phyloP scores from a whole-genome alignment of 495 filamentous ascomycete species.

The Penicillium pulvis region DNA sequence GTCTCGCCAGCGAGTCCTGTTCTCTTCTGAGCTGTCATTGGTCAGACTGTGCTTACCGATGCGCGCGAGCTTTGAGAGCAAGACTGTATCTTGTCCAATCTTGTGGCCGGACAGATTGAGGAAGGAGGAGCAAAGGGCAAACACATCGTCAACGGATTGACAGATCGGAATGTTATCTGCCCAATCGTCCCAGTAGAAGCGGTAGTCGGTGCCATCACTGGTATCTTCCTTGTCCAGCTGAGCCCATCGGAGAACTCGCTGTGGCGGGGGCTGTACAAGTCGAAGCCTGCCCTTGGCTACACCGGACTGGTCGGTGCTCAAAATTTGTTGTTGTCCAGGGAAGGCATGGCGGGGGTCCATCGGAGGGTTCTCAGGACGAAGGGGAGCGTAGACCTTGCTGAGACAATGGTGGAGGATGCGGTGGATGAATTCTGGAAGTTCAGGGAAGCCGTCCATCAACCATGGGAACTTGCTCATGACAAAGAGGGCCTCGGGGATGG shows the following conservation, averaged over 20 bases:
- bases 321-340: conserved; percentile 49
- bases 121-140: conserved; percentile 81
- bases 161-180: conserved; percentile 88
- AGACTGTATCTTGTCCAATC: conserved; percentile 76
- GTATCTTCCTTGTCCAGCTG: conserved; percentile 73
- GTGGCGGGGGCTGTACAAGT: conserved; percentile 53
- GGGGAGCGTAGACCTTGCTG: conserved; percentile 62
- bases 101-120: conserved; percentile 83
- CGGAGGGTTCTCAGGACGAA: conserved; percentile 47
- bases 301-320: conserved; percentile 62
- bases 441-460: conserved; percentile 80
- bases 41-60: conserved; percentile 77
- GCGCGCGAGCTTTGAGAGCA: conserved; percentile 77
- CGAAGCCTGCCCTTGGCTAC: conserved; percentile 67
- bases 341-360: conserved; percentile 40
- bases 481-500: conserved; percentile 89
- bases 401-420: conserved; percentile 82
- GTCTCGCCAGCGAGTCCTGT: conserved; percentile 73
- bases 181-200: conserved; percentile 99
- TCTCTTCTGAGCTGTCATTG: conserved; percentile 67
- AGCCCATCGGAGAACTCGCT: conserved; percentile 74
- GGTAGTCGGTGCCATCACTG: conserved; percentile 72
- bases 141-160: conserved; percentile 86
- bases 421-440: conserved; percentile 75
- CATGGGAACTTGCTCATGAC: conserved; percentile 90